These are phyloP conservation scores for Turnera subulata DNA, from an alignment of 345 rosid species.

Conservation along the genomic window DNA sequence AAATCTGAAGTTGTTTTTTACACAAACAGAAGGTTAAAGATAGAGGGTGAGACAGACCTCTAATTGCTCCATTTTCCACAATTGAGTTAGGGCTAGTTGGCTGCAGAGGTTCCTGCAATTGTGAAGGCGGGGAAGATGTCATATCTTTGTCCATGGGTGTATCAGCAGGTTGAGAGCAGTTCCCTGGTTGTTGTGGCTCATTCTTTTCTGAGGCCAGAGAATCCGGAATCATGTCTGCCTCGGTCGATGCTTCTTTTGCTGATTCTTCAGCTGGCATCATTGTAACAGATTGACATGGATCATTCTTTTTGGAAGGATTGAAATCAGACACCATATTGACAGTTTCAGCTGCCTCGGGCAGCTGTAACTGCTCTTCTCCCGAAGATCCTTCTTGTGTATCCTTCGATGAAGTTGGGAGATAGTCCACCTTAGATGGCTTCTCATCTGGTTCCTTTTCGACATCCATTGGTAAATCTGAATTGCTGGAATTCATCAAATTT, in stretches of 20 bases:
- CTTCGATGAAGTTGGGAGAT: conserved; percentile 25
- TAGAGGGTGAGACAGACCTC: conserved; percentile 33
- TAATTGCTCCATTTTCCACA: conserved; percentile 25
- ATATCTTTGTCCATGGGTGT: conserved; percentile 38
- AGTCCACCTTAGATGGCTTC: conserved; percentile 15
- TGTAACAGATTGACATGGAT: conserved; percentile 6
- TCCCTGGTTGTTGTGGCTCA: conserved; percentile 30
- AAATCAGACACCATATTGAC: conserved; percentile 9
- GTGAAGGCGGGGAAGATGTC: conserved; percentile 30
- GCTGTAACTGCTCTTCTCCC: conserved; percentile 4
- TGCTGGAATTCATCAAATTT: conserved; percentile 32
- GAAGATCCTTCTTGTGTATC: conserved; percentile 30
- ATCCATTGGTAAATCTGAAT: conserved; percentile 25
- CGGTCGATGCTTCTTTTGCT: conserved; percentile 34
- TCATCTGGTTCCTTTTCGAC: conserved; percentile 20
- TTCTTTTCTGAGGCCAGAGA: conserved; percentile 33
- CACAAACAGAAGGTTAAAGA: background rate
- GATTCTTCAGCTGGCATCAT: conserved; percentile 27
- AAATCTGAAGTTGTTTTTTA: background rate
- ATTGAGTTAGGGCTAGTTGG: conserved; percentile 12
- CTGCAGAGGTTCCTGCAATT: conserved; percentile 18
- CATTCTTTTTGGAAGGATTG: conserved; percentile 5
- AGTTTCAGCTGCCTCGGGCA: conserved; percentile 4
- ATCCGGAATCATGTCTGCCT: conserved; percentile 37
- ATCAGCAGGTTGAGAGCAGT: conserved; percentile 22